These are phyloP conservation scores for Microbotryum intermedium DNA, from an alignment of 1,284 basidiomycete species.

Conservation along the genomic window DNA sequence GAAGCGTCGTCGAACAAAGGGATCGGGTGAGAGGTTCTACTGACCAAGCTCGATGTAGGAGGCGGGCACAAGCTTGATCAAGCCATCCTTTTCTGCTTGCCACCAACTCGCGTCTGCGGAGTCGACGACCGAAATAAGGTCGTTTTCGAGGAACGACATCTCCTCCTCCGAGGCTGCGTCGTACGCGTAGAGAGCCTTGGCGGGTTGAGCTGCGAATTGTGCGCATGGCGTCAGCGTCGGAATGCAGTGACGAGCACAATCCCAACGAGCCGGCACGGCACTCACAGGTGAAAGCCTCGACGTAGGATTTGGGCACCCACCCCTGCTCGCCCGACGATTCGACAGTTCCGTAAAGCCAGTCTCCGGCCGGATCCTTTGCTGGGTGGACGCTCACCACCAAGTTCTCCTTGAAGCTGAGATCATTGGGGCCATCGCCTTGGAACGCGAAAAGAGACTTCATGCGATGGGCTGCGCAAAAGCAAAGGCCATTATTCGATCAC, in stretches of 20 bases:
- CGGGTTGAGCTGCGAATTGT: conserved; percentile 47
- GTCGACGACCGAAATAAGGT: conserved; percentile 67
- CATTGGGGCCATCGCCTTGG: conserved; percentile 72
- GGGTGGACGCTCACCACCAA: conserved; percentile 70
- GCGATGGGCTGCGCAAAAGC: conserved; percentile 49
- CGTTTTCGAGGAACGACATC: conserved; percentile 69
- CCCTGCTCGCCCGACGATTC: conserved; percentile 62
- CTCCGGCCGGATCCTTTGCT: conserved; percentile 57
- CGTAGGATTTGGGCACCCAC: conserved; percentile 85
- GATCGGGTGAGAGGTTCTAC: conserved; percentile 4
- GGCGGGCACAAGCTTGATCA: conserved; percentile 79
- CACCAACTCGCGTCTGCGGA: conserved; percentile 78
- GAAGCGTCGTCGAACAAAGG: conserved; percentile 24
- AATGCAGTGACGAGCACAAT: background rate
- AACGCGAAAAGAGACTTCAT: conserved; percentile 70
- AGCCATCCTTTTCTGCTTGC: conserved; percentile 76
- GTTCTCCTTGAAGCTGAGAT: conserved; percentile 78
- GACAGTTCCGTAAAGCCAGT: conserved; percentile 82
- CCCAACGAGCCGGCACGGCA: conserved; percentile 4
- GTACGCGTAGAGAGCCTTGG: conserved; percentile 73
- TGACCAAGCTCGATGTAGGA: conserved; percentile 59
- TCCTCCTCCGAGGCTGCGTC: conserved; percentile 62
- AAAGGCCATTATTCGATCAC: background rate
- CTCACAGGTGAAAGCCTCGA: conserved; percentile 63
- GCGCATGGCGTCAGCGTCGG: background rate